Conservation (phyloP, 805 yeast species). For the Grigorovia humatica region DNA sequence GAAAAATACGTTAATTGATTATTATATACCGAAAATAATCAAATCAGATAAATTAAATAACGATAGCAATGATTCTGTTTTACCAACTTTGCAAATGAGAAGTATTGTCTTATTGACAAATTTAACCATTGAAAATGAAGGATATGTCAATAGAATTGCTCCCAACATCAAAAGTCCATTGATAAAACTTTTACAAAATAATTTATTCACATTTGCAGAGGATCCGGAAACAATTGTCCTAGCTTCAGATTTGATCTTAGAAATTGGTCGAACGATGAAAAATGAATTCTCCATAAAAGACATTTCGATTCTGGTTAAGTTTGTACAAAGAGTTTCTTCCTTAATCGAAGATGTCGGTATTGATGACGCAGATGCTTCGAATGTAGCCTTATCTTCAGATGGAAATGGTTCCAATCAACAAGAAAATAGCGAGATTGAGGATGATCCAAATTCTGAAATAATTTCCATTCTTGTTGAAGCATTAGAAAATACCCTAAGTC, state of each 20-base stretch:
- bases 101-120: conserved; percentile 22
- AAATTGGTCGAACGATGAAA: not conserved
- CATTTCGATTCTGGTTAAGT: conserved; percentile 7
- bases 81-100: conserved; percentile 17
- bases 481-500: conserved; percentile 13
- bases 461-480: conserved; percentile 12
- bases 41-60: conserved; percentile 5
- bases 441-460: conserved; percentile 18
- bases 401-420: too few relatives aligned
- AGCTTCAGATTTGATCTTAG: conserved; percentile 15
- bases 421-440: conserved; percentile 1
- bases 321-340: conserved; percentile 8
- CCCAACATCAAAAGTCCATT: conserved; percentile 11
- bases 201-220: conserved; percentile 9
- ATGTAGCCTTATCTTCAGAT: not conserved
- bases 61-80: not conserved
- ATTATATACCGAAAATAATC: conserved; percentile 13
- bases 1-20: conserved; percentile 10
- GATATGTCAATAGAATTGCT: conserved; percentile 10
- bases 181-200: conserved; percentile 7
- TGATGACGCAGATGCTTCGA: conserved; percentile 5
- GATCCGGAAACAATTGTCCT: conserved; percentile 10
- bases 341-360: conserved; percentile 5
- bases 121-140: conserved; percentile 17
- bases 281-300: conserved; percentile 6